Percentiles rank a stretch among this genome's conserved stretches.
phyloP scores from a whole-genome alignment of 2,329 filamentous ascomycete species.

The Chrysosphaeria jannelii region DNA sequence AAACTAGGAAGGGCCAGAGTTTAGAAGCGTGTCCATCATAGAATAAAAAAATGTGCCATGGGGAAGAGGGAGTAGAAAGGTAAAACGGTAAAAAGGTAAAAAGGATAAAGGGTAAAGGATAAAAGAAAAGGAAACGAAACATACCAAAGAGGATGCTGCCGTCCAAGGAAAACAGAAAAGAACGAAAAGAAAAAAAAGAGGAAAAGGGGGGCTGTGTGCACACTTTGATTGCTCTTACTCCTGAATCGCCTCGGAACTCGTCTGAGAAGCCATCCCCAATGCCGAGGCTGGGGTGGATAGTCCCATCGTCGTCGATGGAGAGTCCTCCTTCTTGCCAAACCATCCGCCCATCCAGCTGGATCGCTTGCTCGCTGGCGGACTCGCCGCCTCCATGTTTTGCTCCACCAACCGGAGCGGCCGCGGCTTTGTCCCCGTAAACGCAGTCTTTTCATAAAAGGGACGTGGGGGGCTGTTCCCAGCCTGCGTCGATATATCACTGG shows the following conservation, averaged over 20 bases:
- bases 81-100: neutral
- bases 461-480: conserved; percentile 20
- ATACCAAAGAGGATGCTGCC: neutral
- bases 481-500: conserved; percentile 16
- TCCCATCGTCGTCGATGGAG: neutral
- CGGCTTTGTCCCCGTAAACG: conserved; percentile 39
- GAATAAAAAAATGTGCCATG: no score
- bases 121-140: neutral
- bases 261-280: neutral
- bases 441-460: conserved; percentile 19
- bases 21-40: conserved; percentile 2
- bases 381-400: conserved; percentile 28
- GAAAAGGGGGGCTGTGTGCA: neutral
- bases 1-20: no score
- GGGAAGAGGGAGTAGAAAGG: neutral
- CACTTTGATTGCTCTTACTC: conserved; percentile 3
- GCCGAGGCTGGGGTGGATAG: conserved; percentile 1
- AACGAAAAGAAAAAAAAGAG: neutral
- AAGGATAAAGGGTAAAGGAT: neutral
- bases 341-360: conserved; percentile 27
- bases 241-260: conserved; percentile 2
- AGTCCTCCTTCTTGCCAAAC: conserved; percentile 17
- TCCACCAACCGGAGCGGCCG: conserved; percentile 67
- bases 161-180: conserved; percentile 1
- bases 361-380: conserved; percentile 20